phyloP scores from a whole-genome alignment of 129 eudicot genomes.

The Lactuca saligna region DNA sequence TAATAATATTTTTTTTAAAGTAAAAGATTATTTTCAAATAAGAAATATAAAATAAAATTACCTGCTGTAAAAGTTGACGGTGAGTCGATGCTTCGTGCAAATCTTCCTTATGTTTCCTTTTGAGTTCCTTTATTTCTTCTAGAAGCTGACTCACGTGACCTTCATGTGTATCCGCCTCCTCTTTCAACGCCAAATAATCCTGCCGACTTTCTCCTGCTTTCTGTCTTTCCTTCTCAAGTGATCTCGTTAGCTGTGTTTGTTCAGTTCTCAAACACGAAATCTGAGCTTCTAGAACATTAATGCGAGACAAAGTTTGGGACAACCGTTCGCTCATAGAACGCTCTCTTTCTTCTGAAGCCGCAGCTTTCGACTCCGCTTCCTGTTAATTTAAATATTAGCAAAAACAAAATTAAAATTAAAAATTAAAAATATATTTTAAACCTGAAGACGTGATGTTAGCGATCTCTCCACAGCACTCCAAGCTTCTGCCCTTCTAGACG shows the following conservation, averaged over 20 bases:
- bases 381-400: constrained; percentile 29
- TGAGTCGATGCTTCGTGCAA: constrained; percentile 73
- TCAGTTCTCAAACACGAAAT: constrained; percentile 92
- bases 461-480: constrained; percentile 98
- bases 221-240: constrained; percentile 96
- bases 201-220: constrained; percentile 88
- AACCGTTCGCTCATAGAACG: constrained; percentile 81
- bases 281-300: constrained; percentile 99
- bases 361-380: constrained; percentile 99
- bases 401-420: too few species aligned
- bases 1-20: neutral
- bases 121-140: constrained; percentile 74
- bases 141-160: constrained; percentile 74
- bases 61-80: constrained; percentile 91
- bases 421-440: constrained; percentile 31
- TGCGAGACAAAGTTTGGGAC: constrained; percentile 89
- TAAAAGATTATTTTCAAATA: neutral
- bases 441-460: constrained; percentile 88
- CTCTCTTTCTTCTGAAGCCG: constrained; percentile 91
- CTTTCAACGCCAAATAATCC: constrained; percentile 85
- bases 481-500: constrained; percentile 81
- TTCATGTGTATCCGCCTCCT: constrained; percentile 85
- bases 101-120: constrained; percentile 83
- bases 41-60: neutral
- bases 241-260: constrained; percentile 82